Conservation (phyloP, 768 basidiomycete genomes). For the Leucosporidium yakuticum region DNA sequence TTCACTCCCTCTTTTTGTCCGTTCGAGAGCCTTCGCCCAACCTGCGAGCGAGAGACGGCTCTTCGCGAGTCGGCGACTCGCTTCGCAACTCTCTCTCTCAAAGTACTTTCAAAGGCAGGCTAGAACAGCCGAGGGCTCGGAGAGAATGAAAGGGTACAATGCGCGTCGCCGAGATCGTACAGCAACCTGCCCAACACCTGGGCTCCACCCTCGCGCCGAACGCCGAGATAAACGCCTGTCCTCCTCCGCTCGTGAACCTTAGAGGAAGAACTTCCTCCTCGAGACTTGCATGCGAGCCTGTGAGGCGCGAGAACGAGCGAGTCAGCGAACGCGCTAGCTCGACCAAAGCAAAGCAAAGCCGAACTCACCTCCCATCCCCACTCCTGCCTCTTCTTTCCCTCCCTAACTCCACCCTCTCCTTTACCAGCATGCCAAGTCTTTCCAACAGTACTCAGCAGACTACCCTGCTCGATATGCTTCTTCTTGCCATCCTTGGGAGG, state of each 20-base stretch:
- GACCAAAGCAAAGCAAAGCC: constrained; percentile 24
- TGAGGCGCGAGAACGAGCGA: background rate
- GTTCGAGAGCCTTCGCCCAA: too few relatives aligned
- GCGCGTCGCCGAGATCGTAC: too few relatives aligned
- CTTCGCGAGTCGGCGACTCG: too few relatives aligned
- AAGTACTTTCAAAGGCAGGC: too few relatives aligned
- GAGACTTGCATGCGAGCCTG: constrained; percentile 92
- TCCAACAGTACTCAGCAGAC: constrained; percentile 33
- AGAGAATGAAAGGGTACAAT: too few relatives aligned
- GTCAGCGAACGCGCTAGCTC: constrained; percentile 15
- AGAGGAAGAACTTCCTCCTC: constrained; percentile 62
- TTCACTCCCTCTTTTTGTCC: too few relatives aligned
- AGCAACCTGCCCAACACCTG: too few relatives aligned
- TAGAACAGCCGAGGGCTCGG: too few relatives aligned
- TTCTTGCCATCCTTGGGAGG: constrained; percentile 28
- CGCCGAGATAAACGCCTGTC: too few relatives aligned
- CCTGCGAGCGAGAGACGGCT: too few relatives aligned
- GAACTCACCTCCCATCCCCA: constrained; percentile 82
- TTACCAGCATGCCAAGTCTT: constrained; percentile 37
- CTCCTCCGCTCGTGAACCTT: background rate
- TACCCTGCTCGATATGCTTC: constrained; percentile 15
- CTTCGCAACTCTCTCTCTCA: too few relatives aligned
- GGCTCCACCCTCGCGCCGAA: too few relatives aligned
- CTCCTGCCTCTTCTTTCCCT: constrained; percentile 61
- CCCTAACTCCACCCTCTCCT: constrained; percentile 36